A percentile compares a stretch with the other conserved stretches of the same genome.
Evolutionary conservation across 306 rosid species (phyloP).

Genomic region (Gillenia trifoliata): DNA sequence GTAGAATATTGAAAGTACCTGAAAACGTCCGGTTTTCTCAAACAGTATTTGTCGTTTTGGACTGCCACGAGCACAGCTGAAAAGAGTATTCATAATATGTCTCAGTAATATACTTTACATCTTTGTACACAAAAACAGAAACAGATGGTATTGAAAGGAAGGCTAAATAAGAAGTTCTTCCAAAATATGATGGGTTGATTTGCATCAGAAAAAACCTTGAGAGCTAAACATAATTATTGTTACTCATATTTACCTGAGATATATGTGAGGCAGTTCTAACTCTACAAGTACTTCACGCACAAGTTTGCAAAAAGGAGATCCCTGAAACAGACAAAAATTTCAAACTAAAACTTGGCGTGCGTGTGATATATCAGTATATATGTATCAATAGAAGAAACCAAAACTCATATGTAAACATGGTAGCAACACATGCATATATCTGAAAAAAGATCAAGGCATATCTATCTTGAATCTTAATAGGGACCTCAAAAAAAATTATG

Average conservation of each 20-base stretch:
- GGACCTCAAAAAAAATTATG: background rate
- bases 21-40: conserved; percentile 64
- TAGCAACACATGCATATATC: conserved; percentile 10
- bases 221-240: background rate
- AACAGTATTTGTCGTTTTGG: conserved; percentile 66
- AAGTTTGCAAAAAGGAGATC: conserved; percentile 95
- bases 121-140: background rate
- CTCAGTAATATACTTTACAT: background rate
- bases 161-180: background rate
- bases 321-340: conserved; percentile 46
- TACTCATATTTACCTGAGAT: conserved; percentile 38
- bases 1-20: conserved; percentile 46
- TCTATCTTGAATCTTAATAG: background rate
- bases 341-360: conserved; percentile 7
- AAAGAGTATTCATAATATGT: conserved; percentile 20
- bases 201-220: background rate
- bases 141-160: background rate
- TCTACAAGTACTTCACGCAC: conserved; percentile 92
- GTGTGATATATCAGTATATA: background rate
- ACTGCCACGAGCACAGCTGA: conserved; percentile 95
- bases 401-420: background rate
- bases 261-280: conserved; percentile 85
- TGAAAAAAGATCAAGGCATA: background rate
- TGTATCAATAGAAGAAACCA: background rate
- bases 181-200: background rate